Conservation (phyloP, 2,329 filamentous ascomycete species). For the Fusarium gaditjirri region DNA sequence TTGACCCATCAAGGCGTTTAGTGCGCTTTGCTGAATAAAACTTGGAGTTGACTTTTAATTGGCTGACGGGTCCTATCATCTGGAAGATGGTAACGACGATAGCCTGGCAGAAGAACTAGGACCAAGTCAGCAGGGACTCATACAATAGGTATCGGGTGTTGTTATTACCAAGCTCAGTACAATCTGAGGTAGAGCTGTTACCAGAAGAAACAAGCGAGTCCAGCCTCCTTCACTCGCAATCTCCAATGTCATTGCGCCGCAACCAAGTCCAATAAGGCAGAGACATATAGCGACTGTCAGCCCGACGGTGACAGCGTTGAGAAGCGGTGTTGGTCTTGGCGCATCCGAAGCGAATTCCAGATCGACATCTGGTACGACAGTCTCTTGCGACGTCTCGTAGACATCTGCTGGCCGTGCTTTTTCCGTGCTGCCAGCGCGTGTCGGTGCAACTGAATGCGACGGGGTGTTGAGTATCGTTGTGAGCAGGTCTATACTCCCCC, state of each 20-base stretch:
- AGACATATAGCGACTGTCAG: neutral
- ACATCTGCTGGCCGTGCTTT: fast-evolving
- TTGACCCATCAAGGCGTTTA: neutral
- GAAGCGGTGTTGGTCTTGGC: neutral
- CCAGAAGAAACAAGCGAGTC: neutral
- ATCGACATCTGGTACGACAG: neutral
- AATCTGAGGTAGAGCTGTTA: neutral
- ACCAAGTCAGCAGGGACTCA: fast-evolving
- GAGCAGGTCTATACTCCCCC: neutral
- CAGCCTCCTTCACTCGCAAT: neutral
- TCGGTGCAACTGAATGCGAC: neutral
- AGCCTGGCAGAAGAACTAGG: neutral
- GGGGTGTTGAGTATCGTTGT: neutral
- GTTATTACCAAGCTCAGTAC: neutral
- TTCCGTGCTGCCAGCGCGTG: fast-evolving
- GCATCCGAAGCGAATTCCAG: neutral
- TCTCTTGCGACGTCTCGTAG: neutral
- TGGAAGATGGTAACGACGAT: neutral
- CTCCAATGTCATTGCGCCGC: neutral
- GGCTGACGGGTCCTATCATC: neutral
- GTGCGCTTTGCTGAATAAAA: constrained; percentile 8
- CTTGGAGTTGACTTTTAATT: constrained; percentile 26
- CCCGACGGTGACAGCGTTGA: neutral
- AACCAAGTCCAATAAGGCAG: neutral
- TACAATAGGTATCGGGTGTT: fast-evolving